Evolutionary conservation across 164 flowering plant genomes (phyloP), one percentile per base, ranked within the genome.

Genomic region (Stephania cephalantha): DNA sequence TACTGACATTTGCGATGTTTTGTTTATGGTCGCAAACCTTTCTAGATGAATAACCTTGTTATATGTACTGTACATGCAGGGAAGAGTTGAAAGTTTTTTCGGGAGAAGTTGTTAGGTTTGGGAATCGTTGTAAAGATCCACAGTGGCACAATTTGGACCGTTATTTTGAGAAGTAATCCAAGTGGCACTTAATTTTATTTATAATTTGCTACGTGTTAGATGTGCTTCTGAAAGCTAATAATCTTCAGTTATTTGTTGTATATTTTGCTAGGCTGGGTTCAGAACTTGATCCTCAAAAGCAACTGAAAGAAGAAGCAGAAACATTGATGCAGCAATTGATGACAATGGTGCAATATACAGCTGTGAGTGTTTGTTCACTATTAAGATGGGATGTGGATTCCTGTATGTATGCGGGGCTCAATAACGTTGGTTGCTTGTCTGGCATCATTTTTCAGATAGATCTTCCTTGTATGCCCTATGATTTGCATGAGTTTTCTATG

Each of bases 121-220:
- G 98, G 72, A 90, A 94, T 83, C 93, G 94, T 15, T 94, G 98
- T 82, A 94, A 88, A 86, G 97, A 94, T 86, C 95, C 95, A 78
- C 95, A 94, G 75, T 94, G 92, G 91, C 98, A 94, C 84, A 83
- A 90, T 78, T 84, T 94, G 84, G 91, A 89, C 64, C 92, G 97
- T 25, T 94, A 88, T 73, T 90, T 94, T 82, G 94, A 87, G 71
- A 91, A 89, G 98, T 94, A 89, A 83, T 74, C 18, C 18, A 8
- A 50, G 61, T 64, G 13, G 18, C 73, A 13, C 80, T 18, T 73
- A 77, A 12, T 18, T 31, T 65, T 58, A 11, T 30, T 72, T 70
- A 1, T 78, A 11, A 13, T 72, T 45, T 64, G 63, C 55, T 25
- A 3, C 22, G 46, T 76, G 30, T 65, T 7, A 20, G 42, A 50